Conservation (phyloP, 495 filamentous ascomycete genomes). For the Aspergillus leporis region DNA sequence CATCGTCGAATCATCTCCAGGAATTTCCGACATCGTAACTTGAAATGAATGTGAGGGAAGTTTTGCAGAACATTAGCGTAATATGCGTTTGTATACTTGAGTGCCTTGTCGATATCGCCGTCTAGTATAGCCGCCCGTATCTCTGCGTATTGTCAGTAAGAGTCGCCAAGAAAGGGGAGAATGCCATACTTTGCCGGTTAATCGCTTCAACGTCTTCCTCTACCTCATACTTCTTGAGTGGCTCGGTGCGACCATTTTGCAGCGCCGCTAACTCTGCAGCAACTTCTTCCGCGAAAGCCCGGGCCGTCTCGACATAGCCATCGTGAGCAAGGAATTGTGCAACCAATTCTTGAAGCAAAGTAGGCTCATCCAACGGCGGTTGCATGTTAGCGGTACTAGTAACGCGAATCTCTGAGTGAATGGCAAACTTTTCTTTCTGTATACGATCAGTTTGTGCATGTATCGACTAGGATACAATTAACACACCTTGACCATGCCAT, state of each 20-base stretch:
- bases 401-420: conserved; percentile 55
- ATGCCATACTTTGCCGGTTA: conserved; percentile 75
- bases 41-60: conserved; percentile 89
- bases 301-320: conserved; percentile 93
- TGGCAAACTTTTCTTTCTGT: conserved; percentile 62
- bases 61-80: conserved; percentile 81
- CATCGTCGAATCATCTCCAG: conserved; percentile 91
- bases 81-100: conserved; percentile 74
- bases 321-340: conserved; percentile 92
- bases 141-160: conserved; percentile 47
- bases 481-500: conserved; percentile 75
- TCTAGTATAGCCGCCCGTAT: conserved; percentile 89
- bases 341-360: conserved; percentile 79
- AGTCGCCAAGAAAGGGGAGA: not conserved
- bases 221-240: conserved; percentile 64
- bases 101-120: conserved; percentile 87
- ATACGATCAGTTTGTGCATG: conserved; percentile 22
- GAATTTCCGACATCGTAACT: conserved; percentile 86
- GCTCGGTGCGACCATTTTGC: conserved; percentile 51
- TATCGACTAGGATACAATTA: not conserved
- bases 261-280: conserved; percentile 67
- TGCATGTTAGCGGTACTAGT: conserved; percentile 57
- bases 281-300: conserved; percentile 84
- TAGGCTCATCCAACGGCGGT: conserved; percentile 68
- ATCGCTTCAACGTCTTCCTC: conserved; percentile 87